phyloP scores from a whole-genome alignment of 1,139 yeast species.

The Citeromyces siamensis region DNA sequence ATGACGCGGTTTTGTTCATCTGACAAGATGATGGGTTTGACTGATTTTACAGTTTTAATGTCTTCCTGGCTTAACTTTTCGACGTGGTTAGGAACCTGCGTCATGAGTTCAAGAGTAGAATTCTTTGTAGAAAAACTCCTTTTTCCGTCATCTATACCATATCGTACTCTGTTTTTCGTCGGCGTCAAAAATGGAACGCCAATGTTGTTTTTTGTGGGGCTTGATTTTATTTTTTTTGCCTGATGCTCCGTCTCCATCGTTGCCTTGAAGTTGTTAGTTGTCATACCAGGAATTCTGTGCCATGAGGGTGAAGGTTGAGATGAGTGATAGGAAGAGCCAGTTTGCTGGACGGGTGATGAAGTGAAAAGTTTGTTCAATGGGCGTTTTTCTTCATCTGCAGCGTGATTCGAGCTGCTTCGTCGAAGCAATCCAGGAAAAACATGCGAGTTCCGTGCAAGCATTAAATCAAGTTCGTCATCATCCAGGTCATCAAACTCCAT shows the following conservation, averaged over 20 bases:
- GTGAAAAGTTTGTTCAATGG: constrained; percentile 1
- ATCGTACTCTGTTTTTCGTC: background rate
- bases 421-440: background rate
- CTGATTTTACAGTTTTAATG: constrained; percentile 5
- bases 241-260: background rate
- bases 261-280: background rate
- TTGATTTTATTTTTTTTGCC: constrained; percentile 1
- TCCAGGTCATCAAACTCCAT: constrained; percentile 2
- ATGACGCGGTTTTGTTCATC: constrained; percentile 65
- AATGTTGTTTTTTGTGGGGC: background rate
- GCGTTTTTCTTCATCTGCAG: background rate
- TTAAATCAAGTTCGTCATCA: constrained; percentile 1
- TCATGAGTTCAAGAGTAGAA: constrained; percentile 5
- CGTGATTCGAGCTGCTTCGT: background rate
- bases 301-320: constrained; percentile 1
- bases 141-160: background rate
- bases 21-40: constrained; percentile 32
- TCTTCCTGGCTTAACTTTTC: background rate
- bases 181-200: constrained; percentile 1
- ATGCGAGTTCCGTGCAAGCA: background rate
- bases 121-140: constrained; percentile 1
- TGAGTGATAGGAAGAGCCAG: background rate
- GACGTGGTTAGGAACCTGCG: constrained; percentile 3
- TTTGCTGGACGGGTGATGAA: background rate
- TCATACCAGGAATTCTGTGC: constrained; percentile 2